Base-by-base conservation (phyloP, 208 protist genomes). In the Acanthamoeba castellanii region DNA sequence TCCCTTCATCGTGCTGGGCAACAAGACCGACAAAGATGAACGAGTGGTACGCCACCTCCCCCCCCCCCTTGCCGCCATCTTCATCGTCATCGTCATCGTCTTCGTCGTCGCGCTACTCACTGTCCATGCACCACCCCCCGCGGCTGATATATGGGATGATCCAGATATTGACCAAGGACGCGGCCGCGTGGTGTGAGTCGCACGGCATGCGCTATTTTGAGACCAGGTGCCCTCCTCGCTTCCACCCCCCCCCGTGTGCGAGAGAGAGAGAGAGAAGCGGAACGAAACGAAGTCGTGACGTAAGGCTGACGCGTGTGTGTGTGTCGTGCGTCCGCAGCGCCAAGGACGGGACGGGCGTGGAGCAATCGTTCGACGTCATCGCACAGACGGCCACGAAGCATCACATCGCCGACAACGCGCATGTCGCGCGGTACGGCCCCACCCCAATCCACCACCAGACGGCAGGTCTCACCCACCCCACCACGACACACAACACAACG, bases 11-110 rank as follows among this genome's bases (percentile, higher is more conserved):
- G 47, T 87, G 37, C 50, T 50, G 13, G 50, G 78, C 37, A 61
- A 87, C 34, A 50, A 87, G 78, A 61, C 50, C 37, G 99, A 99
- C 96, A 94, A 99, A 22, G 97, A 98, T 74, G 97, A 98, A 27
- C 85, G 85, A 66, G 64, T 52, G 32, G 45, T 72, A 88, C 42
- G 3, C 27, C 18, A 8, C 13, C 20, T 1, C 50, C 14, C 50
- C 6, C 8, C 50, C 50, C 13, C 50, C 50, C 50, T 55, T n/a
- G n/a, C n/a, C n/a, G n/a, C 50, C 50, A 20, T 6, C 50, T 55
- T 55, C 50, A 11, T 18, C 50, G 50, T 55, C 11, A 61, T 61
- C 55, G 50, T 16, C 50, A 55, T 55, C 50, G 50, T 55, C 50
- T 72, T 16, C 20, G 9, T 34, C 64, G 9, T 72, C 30, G 64